Evolutionary conservation across 1,139 yeast genomes (phyloP).

Genomic region (Diutina catenulata): DNA sequence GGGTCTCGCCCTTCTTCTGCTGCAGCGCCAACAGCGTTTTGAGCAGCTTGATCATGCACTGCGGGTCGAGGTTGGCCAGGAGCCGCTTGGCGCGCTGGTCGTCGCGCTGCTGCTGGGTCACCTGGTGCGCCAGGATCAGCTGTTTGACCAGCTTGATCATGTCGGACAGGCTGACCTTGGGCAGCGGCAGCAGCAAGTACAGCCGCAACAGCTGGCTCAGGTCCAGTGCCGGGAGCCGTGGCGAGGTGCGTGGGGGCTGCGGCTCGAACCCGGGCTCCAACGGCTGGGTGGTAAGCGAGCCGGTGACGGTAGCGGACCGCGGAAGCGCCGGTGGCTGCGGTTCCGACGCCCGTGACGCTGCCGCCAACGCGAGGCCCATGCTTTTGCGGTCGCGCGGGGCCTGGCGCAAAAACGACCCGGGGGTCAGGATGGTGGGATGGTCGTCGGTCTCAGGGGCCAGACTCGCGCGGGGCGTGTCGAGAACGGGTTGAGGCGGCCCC

Average conservation of each 20-base stretch:
- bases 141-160: slow-evolving; percentile 10
- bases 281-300: background rate
- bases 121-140: slow-evolving; percentile 9
- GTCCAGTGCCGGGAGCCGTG: background rate
- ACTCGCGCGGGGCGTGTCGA: too few relatives aligned
- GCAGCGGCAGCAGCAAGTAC: background rate
- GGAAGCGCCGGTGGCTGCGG: background rate
- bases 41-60: slow-evolving; percentile 13
- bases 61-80: slow-evolving; percentile 7
- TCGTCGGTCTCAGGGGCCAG: too few relatives aligned
- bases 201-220: background rate
- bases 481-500: too few relatives aligned
- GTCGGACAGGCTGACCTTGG: slow-evolving; percentile 6
- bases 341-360: background rate
- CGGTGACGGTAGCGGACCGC: background rate
- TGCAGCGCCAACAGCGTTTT: slow-evolving; percentile 12
- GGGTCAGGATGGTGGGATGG: too few relatives aligned
- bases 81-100: background rate
- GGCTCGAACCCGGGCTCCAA: background rate
- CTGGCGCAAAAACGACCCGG: too few relatives aligned
- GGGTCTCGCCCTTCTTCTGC: slow-evolving; percentile 8
- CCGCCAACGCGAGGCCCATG: background rate
- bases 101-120: slow-evolving; percentile 7
- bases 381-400: too few relatives aligned
- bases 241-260: background rate